Evolutionary conservation across 345 rosid genomes (phyloP), one percentile per base, ranked within the genome.

Genomic region (Chamaenerion angustifolium): DNA sequence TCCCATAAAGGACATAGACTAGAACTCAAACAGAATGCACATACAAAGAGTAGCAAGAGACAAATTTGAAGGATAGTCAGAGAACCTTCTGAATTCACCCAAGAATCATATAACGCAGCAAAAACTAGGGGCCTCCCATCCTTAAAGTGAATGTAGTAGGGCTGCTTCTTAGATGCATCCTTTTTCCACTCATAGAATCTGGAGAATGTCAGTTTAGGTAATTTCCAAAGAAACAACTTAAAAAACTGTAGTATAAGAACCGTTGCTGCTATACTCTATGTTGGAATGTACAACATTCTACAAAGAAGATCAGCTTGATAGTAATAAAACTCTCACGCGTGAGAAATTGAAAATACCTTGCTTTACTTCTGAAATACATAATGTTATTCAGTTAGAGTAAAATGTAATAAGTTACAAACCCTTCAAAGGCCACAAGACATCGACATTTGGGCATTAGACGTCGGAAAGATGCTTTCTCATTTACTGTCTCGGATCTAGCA

Each of bases 121-220:
- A 90, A 84, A 4, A 83, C 87, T 12, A 90, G 76, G 64, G 98
- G 88, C 63, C 84, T 73, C 18, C 68, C 83, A 67, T 83, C 88
- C 79, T 72, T 77, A 67, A 79, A 90, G 74, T 86, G 94, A 60
- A 90, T 65, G 64, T 80, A 80, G 70, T 79, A 83, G 8, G 98
- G 96, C 68, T 86, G 98, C 68, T 80, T 86, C 54, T 78, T 86
- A 1, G 98, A 78, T 27, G 85, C 95, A 58, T 86, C 94, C 56
- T 81, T 90, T 59, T 79, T 90, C 96, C 98, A 90, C 77, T 90
- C 98, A 56, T 83, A 90, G 69, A 90, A 90, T 68, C 98, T 83
- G 72, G 50, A 60, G 12, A 35, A 46, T 43, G 41, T 6, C n/a
- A 7, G 35, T 9, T 49, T 12, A 16, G 10, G 16, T 12, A 4